These are phyloP conservation scores for Sclerotinia spermophila DNA, from an alignment of 2,329 filamentous ascomycete genomes.

Conservation along the genomic window DNA sequence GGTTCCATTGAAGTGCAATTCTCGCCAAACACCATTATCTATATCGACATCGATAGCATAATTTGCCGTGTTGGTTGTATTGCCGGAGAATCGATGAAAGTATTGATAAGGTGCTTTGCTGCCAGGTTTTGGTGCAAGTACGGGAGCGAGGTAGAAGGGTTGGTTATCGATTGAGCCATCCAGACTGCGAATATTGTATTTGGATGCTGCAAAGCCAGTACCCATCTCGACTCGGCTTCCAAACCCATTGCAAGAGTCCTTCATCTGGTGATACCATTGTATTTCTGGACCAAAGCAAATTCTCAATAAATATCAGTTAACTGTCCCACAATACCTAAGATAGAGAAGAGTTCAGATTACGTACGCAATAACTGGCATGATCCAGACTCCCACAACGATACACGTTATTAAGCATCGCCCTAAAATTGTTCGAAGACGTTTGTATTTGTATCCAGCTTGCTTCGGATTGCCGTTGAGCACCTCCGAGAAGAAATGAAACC, in stretches of 20 bases:
- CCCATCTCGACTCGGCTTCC: constrained; percentile 25
- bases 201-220: background rate
- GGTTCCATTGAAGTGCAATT: background rate
- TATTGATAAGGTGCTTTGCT: constrained; percentile 12
- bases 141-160: constrained; percentile 9
- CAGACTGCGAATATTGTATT: constrained; percentile 5
- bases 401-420: background rate
- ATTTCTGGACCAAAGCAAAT: constrained; percentile 13
- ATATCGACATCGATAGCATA: constrained; percentile 15
- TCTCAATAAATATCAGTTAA: background rate
- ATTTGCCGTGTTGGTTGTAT: background rate
- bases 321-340: background rate
- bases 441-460: background rate
- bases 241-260: constrained; percentile 26
- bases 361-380: constrained; percentile 18
- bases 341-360: background rate
- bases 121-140: background rate
- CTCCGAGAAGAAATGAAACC: background rate
- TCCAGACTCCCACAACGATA: background rate
- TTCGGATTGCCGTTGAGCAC: background rate
- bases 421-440: background rate
- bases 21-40: constrained; percentile 5
- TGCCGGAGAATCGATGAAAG: constrained; percentile 17
- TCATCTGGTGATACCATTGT: constrained; percentile 26
- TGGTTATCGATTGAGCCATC: background rate